Conservation (phyloP, 2,329 filamentous ascomycete species). For the Lasiodiplodia sp. region DNA sequence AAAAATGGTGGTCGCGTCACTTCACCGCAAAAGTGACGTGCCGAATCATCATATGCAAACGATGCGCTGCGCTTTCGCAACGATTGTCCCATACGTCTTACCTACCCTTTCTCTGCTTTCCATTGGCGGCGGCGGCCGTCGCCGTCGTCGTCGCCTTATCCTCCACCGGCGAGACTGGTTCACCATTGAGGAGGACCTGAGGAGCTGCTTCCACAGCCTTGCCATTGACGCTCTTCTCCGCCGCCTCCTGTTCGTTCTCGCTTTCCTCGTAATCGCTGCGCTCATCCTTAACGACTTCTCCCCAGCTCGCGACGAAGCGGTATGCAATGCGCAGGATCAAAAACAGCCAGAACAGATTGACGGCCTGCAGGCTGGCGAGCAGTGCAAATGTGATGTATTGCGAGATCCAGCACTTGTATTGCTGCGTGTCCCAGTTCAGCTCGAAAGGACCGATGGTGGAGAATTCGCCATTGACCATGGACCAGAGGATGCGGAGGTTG, state of each 20-base stretch:
- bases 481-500: conserved; percentile 79
- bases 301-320: conserved; percentile 66
- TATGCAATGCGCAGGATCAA: conserved; percentile 78
- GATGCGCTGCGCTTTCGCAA: neutral
- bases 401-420: conserved; percentile 77
- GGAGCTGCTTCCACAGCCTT: conserved; percentile 32
- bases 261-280: conserved; percentile 69
- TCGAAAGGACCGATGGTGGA: conserved; percentile 76
- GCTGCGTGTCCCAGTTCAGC: conserved; percentile 76
- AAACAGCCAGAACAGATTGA: conserved; percentile 85
- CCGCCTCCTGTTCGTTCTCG: conserved; percentile 20
- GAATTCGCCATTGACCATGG: conserved; percentile 74
- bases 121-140: conserved; percentile 6
- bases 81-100: neutral
- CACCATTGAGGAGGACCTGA: conserved; percentile 40
- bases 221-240: conserved; percentile 20
- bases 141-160: conserved; percentile 19
- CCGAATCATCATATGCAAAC: neutral
- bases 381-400: conserved; percentile 72
- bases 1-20: neutral
- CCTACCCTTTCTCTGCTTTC: conserved; percentile 22
- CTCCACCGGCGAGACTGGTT: conserved; percentile 33
- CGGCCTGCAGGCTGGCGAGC: conserved; percentile 71
- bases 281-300: conserved; percentile 70
- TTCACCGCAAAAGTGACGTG: conserved; percentile 1